A percentile compares a stretch with the other conserved stretches of the same genome.
Evolutionary conservation across 805 yeast species (phyloP).

Genomic region (Candida berthetii): DNA sequence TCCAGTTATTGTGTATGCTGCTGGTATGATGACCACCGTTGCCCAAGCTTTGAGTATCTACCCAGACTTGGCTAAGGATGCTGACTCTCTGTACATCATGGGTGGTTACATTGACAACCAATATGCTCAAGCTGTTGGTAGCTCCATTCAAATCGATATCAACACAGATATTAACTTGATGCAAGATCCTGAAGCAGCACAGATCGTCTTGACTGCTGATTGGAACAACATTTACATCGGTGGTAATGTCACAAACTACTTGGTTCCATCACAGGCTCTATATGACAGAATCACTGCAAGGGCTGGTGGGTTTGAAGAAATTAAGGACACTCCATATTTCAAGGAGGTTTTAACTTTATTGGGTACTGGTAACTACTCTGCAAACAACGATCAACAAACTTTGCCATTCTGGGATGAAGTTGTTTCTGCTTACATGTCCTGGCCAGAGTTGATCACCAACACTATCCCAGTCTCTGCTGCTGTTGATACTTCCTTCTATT

Average conservation of each 20-base stretch:
- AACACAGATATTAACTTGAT: constrained; percentile 37
- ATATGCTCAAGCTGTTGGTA: constrained; percentile 27
- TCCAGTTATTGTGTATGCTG: constrained; percentile 31
- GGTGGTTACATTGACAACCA: constrained; percentile 39
- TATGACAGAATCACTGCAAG: constrained; percentile 27
- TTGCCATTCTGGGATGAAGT: constrained; percentile 39
- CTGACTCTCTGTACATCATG: constrained; percentile 34
- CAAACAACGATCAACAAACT: constrained; percentile 25
- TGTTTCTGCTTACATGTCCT: constrained; percentile 29
- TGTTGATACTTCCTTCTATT: constrained; percentile 32
- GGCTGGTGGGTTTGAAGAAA: constrained; percentile 25
- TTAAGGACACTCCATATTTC: constrained; percentile 24
- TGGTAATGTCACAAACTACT: constrained; percentile 34
- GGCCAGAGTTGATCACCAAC: constrained; percentile 27
- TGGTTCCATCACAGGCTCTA: constrained; percentile 31
- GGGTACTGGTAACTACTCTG: constrained; percentile 28
- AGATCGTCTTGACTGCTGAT: constrained; percentile 32
- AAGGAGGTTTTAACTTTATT: constrained; percentile 23
- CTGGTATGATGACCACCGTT: constrained; percentile 37
- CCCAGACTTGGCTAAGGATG: constrained; percentile 31
- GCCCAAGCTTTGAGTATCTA: constrained; percentile 37
- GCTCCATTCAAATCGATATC: constrained; percentile 27
- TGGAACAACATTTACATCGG: constrained; percentile 34
- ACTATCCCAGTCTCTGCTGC: constrained; percentile 26
- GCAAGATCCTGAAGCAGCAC: constrained; percentile 41